These are phyloP conservation scores for Aechmea fasciata DNA, from an alignment of 176 grass and related monocot genomes.

Conservation along the genomic window DNA sequence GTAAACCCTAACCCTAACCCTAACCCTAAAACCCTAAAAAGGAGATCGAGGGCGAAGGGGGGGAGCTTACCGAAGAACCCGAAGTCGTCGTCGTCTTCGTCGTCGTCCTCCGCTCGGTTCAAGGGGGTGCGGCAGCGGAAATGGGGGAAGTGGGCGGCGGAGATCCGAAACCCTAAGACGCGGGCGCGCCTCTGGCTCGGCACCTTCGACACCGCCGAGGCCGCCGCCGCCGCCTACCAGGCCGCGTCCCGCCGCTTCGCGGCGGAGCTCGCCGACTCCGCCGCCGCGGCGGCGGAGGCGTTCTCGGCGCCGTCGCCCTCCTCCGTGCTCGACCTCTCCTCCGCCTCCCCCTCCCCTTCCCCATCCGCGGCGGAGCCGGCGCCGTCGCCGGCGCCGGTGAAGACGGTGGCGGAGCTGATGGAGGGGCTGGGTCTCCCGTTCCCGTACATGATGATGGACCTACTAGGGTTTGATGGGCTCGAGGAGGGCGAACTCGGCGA, in stretches of 20 bases:
- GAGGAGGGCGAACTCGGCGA: neutral
- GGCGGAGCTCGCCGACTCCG: slow-evolving; percentile 28
- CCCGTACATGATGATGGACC: slow-evolving; percentile 14
- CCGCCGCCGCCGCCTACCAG: slow-evolving; percentile 54
- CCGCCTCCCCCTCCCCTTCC: slow-evolving; percentile 10
- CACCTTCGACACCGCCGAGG: slow-evolving; percentile 61
- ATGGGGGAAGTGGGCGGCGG: slow-evolving; percentile 93
- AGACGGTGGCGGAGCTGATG: no score
- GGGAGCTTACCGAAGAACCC: neutral
- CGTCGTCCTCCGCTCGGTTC: slow-evolving; percentile 9
- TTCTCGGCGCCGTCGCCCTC: slow-evolving; percentile 16
- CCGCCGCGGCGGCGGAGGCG: slow-evolving; percentile 20
- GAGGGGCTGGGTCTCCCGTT: slow-evolving; percentile 3
- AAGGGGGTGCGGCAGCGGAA: slow-evolving; percentile 68
- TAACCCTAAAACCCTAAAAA: slow-evolving; percentile 4
- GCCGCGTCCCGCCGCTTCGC: slow-evolving; percentile 42
- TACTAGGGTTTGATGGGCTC: no score
- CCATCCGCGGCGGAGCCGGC: slow-evolving; percentile 5
- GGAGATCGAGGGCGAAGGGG: neutral
- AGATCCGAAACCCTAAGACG: slow-evolving; percentile 83
- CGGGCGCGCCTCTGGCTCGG: slow-evolving; percentile 75
- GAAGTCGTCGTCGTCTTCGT: neutral
- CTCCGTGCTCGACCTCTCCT: neutral
- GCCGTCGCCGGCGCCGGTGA: no score
- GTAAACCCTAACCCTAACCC: slow-evolving; percentile 1